Evolutionary conservation across 2,329 filamentous ascomycete species (phyloP).

Genomic region (Hyphodiscus sp.): DNA sequence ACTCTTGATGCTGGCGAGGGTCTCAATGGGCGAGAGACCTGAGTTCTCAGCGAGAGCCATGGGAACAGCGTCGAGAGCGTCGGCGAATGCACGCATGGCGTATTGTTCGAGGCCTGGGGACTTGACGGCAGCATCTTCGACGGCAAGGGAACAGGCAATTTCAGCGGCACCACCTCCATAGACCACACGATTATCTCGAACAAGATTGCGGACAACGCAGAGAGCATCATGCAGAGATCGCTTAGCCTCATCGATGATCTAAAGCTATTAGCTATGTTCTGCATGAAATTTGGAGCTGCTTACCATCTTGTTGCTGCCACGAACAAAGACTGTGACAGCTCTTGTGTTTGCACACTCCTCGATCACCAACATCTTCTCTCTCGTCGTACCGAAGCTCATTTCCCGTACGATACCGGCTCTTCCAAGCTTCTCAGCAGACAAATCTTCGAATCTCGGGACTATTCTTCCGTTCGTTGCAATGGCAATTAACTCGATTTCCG

Average conservation of each 20-base stretch:
- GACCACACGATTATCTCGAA: slow-evolving; percentile 92
- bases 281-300: slow-evolving; percentile 25
- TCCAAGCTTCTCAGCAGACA: slow-evolving; percentile 86
- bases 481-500: slow-evolving; percentile 96
- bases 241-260: slow-evolving; percentile 99
- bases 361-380: slow-evolving; percentile 99
- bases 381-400: slow-evolving; percentile 93
- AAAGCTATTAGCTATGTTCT: slow-evolving; percentile 20
- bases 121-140: slow-evolving; percentile 91
- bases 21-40: slow-evolving; percentile 91
- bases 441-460: slow-evolving; percentile 92
- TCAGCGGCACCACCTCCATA: slow-evolving; percentile 96
- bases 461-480: slow-evolving; percentile 98
- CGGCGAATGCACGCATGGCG: slow-evolving; percentile 95
- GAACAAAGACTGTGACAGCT: slow-evolving; percentile 91
- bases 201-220: slow-evolving; percentile 94
- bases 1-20: slow-evolving; percentile 89
- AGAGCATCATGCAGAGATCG: slow-evolving; percentile 94
- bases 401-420: slow-evolving; percentile 84
- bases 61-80: slow-evolving; percentile 86
- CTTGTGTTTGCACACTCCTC: slow-evolving; percentile 98
- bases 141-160: slow-evolving; percentile 92
- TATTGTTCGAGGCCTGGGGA: slow-evolving; percentile 98
- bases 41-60: slow-evolving; percentile 98
- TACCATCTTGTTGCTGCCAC: slow-evolving; percentile 99